Conservation (phyloP, 2,329 filamentous ascomycete genomes). For the Boeremia exigua region DNA sequence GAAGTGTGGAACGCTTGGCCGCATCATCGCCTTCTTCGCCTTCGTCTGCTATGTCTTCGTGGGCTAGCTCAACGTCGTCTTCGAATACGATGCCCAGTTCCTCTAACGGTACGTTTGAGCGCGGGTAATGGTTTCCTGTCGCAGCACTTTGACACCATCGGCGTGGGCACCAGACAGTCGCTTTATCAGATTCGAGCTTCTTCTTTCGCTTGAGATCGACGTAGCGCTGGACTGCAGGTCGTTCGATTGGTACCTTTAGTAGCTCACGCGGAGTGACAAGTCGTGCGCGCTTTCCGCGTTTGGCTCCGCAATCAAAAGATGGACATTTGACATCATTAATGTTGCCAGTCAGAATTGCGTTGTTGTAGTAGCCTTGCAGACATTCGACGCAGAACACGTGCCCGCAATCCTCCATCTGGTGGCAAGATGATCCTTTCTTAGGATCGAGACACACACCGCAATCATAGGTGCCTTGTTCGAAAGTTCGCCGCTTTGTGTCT, state of each 20-base stretch:
- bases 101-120: neutral
- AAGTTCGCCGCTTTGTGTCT: neutral
- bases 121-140: neutral
- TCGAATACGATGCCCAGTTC: neutral
- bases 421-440: neutral
- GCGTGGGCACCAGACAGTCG: slow-evolving; percentile 1
- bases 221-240: slow-evolving; percentile 2
- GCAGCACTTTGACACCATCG: slow-evolving; percentile 1
- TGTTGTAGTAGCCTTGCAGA: slow-evolving; percentile 5
- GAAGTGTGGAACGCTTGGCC: neutral
- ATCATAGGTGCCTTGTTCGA: neutral
- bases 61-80: neutral
- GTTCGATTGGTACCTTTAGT: neutral
- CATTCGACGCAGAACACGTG: slow-evolving; percentile 9
- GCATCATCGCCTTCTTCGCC: neutral
- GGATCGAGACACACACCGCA: slow-evolving; percentile 2
- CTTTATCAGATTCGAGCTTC: neutral
- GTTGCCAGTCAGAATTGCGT: slow-evolving; percentile 1
- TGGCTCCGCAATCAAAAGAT: neutral
- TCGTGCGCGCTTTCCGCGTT: neutral
- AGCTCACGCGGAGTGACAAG: neutral
- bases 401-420: neutral
- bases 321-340: neutral
- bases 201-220: slow-evolving; percentile 8
- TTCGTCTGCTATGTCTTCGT: neutral